A percentile compares a stretch with the other conserved stretches of the same genome.
These are phyloP conservation scores for Ascochyta koolunga DNA, from an alignment of 2,329 filamentous ascomycete species.

Conservation along the genomic window DNA sequence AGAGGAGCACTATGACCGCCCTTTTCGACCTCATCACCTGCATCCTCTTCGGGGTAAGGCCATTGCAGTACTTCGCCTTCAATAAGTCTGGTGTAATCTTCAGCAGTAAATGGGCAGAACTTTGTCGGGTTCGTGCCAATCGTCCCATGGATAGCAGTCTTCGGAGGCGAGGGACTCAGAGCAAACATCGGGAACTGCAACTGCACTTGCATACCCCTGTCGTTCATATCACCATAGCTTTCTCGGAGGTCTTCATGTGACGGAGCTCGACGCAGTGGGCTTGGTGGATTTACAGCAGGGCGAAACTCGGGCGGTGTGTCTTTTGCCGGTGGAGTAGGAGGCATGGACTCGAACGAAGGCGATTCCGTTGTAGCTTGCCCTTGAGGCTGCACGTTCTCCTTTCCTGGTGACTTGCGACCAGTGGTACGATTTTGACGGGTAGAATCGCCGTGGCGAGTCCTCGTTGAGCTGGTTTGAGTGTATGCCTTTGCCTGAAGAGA, in stretches of 20 bases:
- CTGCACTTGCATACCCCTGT: constrained; percentile 13
- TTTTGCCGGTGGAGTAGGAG: constrained; percentile 52
- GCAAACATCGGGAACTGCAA: constrained; percentile 25
- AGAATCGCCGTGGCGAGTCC: background rate
- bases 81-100: constrained; percentile 39
- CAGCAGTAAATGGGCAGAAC: constrained; percentile 28
- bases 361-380: constrained; percentile 2
- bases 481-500: constrained; percentile 31
- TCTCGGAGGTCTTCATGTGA: constrained; percentile 23
- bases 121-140: constrained; percentile 32
- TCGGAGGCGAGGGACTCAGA: constrained; percentile 19
- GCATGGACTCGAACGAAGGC: constrained; percentile 18
- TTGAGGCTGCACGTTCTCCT: constrained; percentile 11
- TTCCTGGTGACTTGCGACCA: constrained; percentile 17
- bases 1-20: constrained; percentile 17
- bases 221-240: constrained; percentile 16
- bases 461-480: constrained; percentile 16
- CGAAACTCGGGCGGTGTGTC: constrained; percentile 48
- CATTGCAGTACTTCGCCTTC: constrained; percentile 28
- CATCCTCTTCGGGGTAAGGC: constrained; percentile 16
- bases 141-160: constrained; percentile 13
- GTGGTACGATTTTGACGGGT: constrained; percentile 1
- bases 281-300: constrained; percentile 9
- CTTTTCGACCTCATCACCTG: constrained; percentile 13
- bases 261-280: constrained; percentile 26